Evolutionary conservation across 1,139 yeast genomes (phyloP).

Genomic region (Entelexis paramagnoliae): DNA sequence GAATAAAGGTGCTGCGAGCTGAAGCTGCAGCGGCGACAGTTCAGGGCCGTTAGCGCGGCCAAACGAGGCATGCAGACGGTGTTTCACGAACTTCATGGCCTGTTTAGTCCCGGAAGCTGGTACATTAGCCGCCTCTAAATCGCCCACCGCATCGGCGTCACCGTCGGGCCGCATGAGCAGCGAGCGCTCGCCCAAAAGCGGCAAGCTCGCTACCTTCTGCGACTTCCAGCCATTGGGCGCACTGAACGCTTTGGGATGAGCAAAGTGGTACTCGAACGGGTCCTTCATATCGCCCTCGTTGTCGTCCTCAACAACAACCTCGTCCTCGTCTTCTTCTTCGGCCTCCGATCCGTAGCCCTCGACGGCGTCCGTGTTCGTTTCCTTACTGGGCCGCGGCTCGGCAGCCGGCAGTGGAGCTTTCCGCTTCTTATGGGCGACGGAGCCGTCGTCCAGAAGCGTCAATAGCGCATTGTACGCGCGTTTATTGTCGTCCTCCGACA

Average conservation of each 20-base stretch:
- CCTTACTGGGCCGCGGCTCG: conserved; percentile 14
- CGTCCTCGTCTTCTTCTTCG: conserved; percentile 25
- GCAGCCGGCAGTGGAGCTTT: background rate
- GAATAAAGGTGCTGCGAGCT: conserved; percentile 51
- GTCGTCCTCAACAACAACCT: conserved; percentile 34
- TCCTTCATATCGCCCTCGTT: conserved; percentile 36
- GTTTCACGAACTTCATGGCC: conserved; percentile 25
- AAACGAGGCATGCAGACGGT: conserved; percentile 28
- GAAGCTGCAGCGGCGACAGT: conserved; percentile 36
- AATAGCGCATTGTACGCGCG: conserved; percentile 64
- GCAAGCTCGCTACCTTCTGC: conserved; percentile 11
- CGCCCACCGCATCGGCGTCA: background rate
- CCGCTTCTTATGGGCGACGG: conserved; percentile 8
- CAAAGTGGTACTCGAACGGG: conserved; percentile 71
- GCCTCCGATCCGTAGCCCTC: conserved; percentile 27
- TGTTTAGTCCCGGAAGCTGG: conserved; percentile 4
- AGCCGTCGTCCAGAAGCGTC: conserved; percentile 46
- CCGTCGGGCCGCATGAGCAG: conserved; percentile 11
- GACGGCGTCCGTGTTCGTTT: conserved; percentile 26
- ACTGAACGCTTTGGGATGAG: conserved; percentile 36
- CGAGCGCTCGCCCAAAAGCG: conserved; percentile 19
- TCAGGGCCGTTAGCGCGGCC: conserved; percentile 21
- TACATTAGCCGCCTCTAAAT: background rate
- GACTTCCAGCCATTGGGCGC: conserved; percentile 14
- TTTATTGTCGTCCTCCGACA: conserved; percentile 12